Conservation (phyloP, 75 land plant genomes). For the Selaginella tamariscina region DNA sequence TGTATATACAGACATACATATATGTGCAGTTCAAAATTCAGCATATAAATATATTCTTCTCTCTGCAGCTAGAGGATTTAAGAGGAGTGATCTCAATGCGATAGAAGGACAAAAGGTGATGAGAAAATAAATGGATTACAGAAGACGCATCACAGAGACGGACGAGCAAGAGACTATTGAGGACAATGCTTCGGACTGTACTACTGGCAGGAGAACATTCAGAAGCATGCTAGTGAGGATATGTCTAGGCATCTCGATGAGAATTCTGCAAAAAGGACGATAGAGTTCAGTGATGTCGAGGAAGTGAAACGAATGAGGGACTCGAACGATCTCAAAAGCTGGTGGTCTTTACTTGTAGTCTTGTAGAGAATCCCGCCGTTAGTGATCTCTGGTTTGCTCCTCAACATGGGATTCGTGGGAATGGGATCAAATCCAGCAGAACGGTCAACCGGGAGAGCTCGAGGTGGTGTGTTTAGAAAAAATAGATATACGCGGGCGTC, state of each 20-base stretch:
- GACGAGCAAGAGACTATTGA: neutral
- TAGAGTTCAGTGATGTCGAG: neutral
- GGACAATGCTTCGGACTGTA: neutral
- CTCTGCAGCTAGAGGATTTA: too few relatives aligned
- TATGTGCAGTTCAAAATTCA: too few relatives aligned
- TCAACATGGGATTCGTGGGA: neutral
- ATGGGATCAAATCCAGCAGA: too few relatives aligned
- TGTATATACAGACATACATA: too few relatives aligned
- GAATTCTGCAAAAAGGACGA: neutral
- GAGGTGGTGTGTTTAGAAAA: slow-evolving; percentile 15
- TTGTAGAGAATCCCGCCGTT: neutral
- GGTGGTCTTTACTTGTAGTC: neutral
- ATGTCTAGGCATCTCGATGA: neutral
- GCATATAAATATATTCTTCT: too few relatives aligned
- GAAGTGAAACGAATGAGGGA: neutral
- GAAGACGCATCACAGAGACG: neutral
- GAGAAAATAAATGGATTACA: neutral
- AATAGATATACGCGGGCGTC: slow-evolving; percentile 15
- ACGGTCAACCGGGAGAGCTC: slow-evolving; percentile 7
- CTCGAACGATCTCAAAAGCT: neutral
- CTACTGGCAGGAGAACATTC: neutral
- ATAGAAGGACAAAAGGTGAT: neutral
- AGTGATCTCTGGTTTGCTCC: neutral
- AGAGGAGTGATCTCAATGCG: neutral
- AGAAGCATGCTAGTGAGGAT: neutral